Evolutionary conservation across 495 filamentous ascomycete species (phyloP).

Genomic region (Thozetella sp.): DNA sequence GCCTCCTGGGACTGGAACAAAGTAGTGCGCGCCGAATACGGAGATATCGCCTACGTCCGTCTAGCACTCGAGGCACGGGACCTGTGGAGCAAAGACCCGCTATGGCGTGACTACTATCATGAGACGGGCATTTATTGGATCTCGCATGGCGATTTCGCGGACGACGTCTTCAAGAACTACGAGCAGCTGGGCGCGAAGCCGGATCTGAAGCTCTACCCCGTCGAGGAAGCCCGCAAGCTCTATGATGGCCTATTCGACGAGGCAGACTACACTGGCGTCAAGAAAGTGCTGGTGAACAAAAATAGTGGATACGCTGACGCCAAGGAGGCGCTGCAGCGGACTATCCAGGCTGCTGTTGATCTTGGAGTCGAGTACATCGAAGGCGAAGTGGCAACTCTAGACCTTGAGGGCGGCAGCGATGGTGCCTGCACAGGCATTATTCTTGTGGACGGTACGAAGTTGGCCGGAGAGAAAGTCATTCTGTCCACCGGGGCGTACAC

Average conservation of each 20-base stretch:
- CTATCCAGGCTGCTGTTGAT: constrained; percentile 45
- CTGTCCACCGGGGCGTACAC: constrained; percentile 63
- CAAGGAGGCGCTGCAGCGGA: constrained; percentile 46
- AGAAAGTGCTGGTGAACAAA: constrained; percentile 49
- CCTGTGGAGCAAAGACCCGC: constrained; percentile 52
- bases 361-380: constrained; percentile 54
- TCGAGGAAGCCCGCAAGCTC: constrained; percentile 42
- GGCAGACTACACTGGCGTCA: constrained; percentile 53
- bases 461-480: constrained; percentile 48
- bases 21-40: constrained; percentile 67
- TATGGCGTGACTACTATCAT: constrained; percentile 58
- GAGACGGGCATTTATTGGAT: constrained; percentile 57
- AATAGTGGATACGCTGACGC: constrained; percentile 66
- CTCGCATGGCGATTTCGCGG: constrained; percentile 43
- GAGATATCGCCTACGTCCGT: constrained; percentile 54
- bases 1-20: constrained; percentile 73
- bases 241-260: constrained; percentile 54
- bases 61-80: constrained; percentile 60
- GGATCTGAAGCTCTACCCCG: constrained; percentile 36
- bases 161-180: constrained; percentile 51
- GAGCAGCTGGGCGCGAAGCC: constrained; percentile 41
- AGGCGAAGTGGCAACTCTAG: constrained; percentile 44
- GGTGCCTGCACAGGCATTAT: constrained; percentile 48
- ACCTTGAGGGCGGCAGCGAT: constrained; percentile 32
- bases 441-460: constrained; percentile 34